These are phyloP conservation scores for Linnemannia hyalina DNA, from an alignment of 192 early-diverging fungal genomes.

Conservation along the genomic window DNA sequence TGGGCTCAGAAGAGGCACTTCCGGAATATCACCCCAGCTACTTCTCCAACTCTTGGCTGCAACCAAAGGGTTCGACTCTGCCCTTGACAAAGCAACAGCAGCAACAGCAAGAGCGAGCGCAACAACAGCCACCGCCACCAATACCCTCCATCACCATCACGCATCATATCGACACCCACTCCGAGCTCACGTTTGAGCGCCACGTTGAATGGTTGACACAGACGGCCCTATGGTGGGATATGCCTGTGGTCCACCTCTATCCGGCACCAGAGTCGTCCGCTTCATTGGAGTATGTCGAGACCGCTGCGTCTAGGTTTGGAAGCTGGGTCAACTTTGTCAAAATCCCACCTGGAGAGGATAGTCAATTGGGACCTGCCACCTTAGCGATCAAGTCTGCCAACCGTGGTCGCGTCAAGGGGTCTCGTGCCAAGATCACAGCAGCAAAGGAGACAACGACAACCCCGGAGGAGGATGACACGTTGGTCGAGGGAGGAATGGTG, in stretches of 20 bases:
- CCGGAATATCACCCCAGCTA: conserved; percentile 15
- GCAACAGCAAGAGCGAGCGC: neutral
- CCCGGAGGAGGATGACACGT: neutral
- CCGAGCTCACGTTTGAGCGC: conserved; percentile 50
- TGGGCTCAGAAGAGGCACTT: neutral
- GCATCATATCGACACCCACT: conserved; percentile 44
- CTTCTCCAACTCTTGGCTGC: conserved; percentile 28
- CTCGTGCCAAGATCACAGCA: neutral
- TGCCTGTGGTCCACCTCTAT: conserved; percentile 50
- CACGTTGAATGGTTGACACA: conserved; percentile 55
- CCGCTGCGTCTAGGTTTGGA: conserved; percentile 34
- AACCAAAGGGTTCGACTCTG: conserved; percentile 1
- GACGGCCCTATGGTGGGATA: conserved; percentile 55
- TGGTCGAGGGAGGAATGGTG: conserved; percentile 34
- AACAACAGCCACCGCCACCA: neutral
- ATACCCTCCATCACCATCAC: conserved; percentile 38
- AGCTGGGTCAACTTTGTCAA: conserved; percentile 57
- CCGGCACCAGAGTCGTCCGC: conserved; percentile 22
- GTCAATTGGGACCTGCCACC: conserved; percentile 19
- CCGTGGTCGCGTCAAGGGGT: conserved; percentile 6
- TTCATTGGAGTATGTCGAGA: conserved; percentile 30
- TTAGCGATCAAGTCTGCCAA: conserved; percentile 10
- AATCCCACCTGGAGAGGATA: conserved; percentile 28
- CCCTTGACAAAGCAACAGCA: neutral
- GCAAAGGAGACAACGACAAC: neutral